A percentile compares a stretch with the other conserved stretches of the same genome.
phyloP scores from a whole-genome alignment of 306 rosid genomes.

The Prunus salicina region DNA sequence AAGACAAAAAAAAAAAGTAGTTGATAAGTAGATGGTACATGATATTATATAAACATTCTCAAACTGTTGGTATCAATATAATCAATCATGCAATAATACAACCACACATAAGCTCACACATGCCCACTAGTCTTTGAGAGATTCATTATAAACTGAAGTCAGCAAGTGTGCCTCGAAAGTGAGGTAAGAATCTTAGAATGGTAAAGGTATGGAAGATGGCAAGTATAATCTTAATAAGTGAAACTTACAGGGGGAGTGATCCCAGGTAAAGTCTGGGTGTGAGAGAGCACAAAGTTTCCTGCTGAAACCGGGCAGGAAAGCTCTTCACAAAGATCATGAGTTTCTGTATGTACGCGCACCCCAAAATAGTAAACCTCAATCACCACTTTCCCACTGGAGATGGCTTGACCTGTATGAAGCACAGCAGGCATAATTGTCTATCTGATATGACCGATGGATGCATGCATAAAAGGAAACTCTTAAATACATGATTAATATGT shows the following conservation, averaged over 20 bases:
- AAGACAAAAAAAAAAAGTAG: neutral
- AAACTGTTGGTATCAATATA: neutral
- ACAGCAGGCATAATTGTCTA: conserved; percentile 16
- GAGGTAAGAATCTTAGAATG: neutral
- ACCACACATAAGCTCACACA: neutral
- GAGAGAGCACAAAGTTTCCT: conserved; percentile 65
- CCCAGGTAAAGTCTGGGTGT: conserved; percentile 66
- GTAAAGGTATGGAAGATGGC: neutral
- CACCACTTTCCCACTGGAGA: conserved; percentile 56
- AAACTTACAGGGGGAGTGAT: conserved; percentile 80
- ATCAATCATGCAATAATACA: neutral
- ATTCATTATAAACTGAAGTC: neutral
- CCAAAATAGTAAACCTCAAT: conserved; percentile 71
- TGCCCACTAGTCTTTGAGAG: neutral
- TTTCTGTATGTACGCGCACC: conserved; percentile 66
- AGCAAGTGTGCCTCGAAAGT: neutral
- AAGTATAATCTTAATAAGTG: conserved; percentile 17
- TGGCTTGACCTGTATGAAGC: conserved; percentile 43
- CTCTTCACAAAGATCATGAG: conserved; percentile 50
- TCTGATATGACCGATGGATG: neutral
- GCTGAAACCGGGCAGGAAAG: conserved; percentile 53
- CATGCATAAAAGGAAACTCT: neutral
- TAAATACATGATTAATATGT: neutral
- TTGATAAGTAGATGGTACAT: neutral
- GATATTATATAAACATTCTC: neutral